Evolutionary conservation across 768 basidiomycete species (phyloP), one percentile per base, ranked within the genome.

Genomic region (Suillus luteus): DNA sequence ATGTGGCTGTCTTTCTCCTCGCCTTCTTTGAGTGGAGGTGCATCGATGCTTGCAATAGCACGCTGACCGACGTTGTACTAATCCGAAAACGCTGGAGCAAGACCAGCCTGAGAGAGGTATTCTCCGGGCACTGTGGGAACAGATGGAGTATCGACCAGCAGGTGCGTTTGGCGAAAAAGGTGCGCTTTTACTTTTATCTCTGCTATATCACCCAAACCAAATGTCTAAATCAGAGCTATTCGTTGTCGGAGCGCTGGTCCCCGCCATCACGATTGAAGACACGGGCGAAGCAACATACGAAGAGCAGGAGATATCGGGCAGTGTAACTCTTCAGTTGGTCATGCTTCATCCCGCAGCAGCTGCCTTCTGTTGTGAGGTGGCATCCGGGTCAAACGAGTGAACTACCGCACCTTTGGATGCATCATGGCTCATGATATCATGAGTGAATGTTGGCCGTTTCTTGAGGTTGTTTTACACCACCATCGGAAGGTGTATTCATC

Each of bases 51-150:
- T 27, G 86, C 79, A 51, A 83, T 83, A 58, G 87, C 85, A 35
- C 90, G 88, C 93, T 93, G 95, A 17, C 93, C 93, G 24, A 92
- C 82, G 64, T 83, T 85, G 76, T 91, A 95, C 93, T 93, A 95
- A 67, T 91, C 86, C 11, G 93, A 93, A 62, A 95, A 86, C 31
- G 72, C 76, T 33, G 82, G 76, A n/a, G 81, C 82, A 35, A 75
- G 71, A 19, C 71, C 71, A 7, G n/a, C n/a, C n/a, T n/a, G n/a
- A n/a, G 76, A 69, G 1, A 85, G 82, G 57, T 89, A 76, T 22
- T 79, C 82, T 35, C 92, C 94, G 33, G 90, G 90, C 7, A 81
- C 60, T 37, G 70, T 63, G 5, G 77, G 72, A 55, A 78, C 70
- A 27, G 73, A 68, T 5, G 75, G 67, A 80, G 80, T 65, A 77